Evolutionary conservation across 257 asterid genomes (phyloP).

Genomic region (Fraxinus excelsior): DNA sequence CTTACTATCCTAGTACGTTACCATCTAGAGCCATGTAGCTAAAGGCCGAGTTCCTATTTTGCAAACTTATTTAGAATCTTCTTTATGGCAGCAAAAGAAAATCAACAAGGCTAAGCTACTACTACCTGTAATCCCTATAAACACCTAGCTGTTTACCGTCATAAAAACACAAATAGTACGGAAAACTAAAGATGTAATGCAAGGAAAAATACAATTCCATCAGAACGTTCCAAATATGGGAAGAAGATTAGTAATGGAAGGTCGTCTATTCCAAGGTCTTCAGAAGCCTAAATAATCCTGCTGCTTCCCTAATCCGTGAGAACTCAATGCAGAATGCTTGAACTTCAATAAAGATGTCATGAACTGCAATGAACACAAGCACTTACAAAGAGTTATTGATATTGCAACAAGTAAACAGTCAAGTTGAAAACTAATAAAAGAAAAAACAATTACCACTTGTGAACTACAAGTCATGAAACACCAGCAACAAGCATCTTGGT

Average conservation of each 20-base stretch:
- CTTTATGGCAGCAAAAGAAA: neutral
- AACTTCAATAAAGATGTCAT: slow-evolving; percentile 90
- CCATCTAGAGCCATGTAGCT: neutral
- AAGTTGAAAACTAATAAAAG: neutral
- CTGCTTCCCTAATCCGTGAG: slow-evolving; percentile 95
- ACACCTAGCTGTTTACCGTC: neutral
- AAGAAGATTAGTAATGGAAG: neutral
- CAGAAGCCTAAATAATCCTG: slow-evolving; percentile 84
- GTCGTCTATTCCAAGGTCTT: slow-evolving; percentile 66
- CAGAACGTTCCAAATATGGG: neutral
- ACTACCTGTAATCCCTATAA: neutral
- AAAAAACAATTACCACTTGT: neutral
- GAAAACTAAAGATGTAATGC: neutral
- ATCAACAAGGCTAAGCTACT: neutral
- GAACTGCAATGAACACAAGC: slow-evolving; percentile 57
- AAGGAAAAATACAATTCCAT: slow-evolving; percentile 14
- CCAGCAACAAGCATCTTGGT: neutral
- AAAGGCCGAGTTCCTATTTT: neutral
- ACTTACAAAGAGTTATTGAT: neutral
- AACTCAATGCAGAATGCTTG: slow-evolving; percentile 98
- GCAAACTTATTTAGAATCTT: neutral
- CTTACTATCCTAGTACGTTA: neutral
- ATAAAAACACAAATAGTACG: neutral
- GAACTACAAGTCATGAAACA: neutral
- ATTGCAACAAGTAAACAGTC: neutral